These are phyloP conservation scores for Arthrobotrys pseudoclavata DNA, from an alignment of 2,329 filamentous ascomycete genomes.

Conservation along the genomic window DNA sequence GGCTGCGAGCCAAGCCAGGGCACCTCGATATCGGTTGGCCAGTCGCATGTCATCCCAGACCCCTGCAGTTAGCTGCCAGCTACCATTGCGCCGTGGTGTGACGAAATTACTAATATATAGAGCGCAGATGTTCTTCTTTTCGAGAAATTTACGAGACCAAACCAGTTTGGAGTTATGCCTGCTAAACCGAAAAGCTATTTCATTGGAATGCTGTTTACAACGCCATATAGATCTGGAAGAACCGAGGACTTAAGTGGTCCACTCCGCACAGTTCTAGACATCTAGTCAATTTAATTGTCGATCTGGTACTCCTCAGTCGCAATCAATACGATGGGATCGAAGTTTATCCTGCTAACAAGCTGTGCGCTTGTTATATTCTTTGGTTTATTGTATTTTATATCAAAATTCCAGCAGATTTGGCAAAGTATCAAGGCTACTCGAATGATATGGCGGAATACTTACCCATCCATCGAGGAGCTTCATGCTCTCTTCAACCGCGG, in stretches of 20 bases:
- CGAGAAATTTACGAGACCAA: neutral
- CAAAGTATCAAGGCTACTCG: neutral
- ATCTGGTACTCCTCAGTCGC: neutral
- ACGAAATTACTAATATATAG: neutral
- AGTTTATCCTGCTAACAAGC: neutral
- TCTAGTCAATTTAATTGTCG: neutral
- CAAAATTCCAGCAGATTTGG: neutral
- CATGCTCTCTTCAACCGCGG: constrained; percentile 51
- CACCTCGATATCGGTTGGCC: neutral
- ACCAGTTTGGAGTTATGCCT: neutral
- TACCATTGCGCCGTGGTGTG: neutral
- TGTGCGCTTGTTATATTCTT: constrained; percentile 17
- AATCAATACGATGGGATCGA: constrained; percentile 19
- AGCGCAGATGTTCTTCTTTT: neutral
- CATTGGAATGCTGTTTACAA: neutral
- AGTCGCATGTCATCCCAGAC: neutral
- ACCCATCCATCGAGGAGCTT: constrained; percentile 49
- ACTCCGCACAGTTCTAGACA: too few species aligned
- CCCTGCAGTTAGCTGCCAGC: neutral
- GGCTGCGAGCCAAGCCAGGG: neutral
- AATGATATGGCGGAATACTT: constrained; percentile 52
- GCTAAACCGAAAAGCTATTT: neutral
- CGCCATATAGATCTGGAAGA: neutral
- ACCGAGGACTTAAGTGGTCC: neutral
- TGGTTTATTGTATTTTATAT: neutral